phyloP scores from a whole-genome alignment of 352 stramenopile species.

The Aphanomyces invadans region DNA sequence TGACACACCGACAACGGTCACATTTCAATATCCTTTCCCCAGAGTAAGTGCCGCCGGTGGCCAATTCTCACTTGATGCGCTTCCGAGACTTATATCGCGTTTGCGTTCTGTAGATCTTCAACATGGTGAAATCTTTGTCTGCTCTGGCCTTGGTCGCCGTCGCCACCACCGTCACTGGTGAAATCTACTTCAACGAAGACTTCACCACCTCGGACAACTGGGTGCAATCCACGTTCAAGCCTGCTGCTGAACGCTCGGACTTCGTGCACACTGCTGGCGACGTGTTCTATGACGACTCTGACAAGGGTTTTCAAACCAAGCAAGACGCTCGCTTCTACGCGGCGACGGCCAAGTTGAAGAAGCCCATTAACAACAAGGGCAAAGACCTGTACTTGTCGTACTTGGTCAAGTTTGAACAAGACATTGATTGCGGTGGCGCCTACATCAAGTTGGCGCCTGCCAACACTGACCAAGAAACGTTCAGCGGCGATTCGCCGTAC shows the following conservation, averaged over 20 bases:
- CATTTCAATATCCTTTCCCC: not conserved
- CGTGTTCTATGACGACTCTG: constrained; percentile 80
- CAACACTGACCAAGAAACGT: constrained; percentile 88
- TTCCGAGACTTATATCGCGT: not conserved
- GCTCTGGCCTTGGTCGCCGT: constrained; percentile 12
- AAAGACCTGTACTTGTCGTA: constrained; percentile 94
- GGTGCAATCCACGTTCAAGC: constrained; percentile 94
- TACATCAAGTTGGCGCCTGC: constrained; percentile 98
- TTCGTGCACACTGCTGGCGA: constrained; percentile 93
- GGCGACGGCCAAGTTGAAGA: constrained; percentile 87
- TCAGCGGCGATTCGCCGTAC: constrained; percentile 94
- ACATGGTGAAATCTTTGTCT: constrained; percentile 19
- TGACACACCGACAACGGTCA: too few relatives aligned
- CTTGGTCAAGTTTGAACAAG: constrained; percentile 98
- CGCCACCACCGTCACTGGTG: constrained; percentile 28
- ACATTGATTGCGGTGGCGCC: constrained; percentile 97
- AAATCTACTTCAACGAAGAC: constrained; percentile 92
- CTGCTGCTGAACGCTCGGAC: constrained; percentile 85
- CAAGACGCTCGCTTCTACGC: constrained; percentile 97
- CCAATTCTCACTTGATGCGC: not conserved
- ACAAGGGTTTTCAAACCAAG: constrained; percentile 93
- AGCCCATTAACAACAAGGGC: constrained; percentile 82
- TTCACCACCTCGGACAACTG: constrained; percentile 86
- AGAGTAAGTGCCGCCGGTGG: not conserved
- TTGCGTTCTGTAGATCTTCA: constrained; percentile 5